Percentiles rank a stretch among this genome's conserved stretches.
Evolutionary conservation across 352 stramenopile genomes (phyloP).

Genomic region (Phytophthora pluvialis): DNA sequence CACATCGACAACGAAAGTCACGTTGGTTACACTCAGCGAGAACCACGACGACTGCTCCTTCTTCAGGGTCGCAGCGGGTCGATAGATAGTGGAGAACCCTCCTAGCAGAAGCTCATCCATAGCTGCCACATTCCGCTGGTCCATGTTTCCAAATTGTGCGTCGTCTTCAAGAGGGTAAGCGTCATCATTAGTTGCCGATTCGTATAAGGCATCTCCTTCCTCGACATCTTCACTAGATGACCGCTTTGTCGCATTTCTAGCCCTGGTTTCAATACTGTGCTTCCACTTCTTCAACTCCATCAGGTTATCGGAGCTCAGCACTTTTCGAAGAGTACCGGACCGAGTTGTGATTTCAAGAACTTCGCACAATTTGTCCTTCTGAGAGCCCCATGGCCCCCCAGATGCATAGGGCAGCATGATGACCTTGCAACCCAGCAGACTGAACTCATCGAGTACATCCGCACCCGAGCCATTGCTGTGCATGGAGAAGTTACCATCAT

Average conservation of each 20-base stretch:
- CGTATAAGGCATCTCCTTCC: constrained; percentile 43
- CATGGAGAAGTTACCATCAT: constrained; percentile 71
- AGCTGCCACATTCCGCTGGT: constrained; percentile 31
- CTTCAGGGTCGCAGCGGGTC: constrained; percentile 48
- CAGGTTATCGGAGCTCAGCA: constrained; percentile 65
- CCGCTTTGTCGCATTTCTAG: constrained; percentile 47
- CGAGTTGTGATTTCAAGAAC: constrained; percentile 70
- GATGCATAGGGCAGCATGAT: constrained; percentile 62
- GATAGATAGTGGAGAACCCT: constrained; percentile 79
- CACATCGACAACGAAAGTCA: constrained; percentile 68
- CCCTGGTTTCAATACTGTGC: constrained; percentile 63
- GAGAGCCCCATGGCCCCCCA: constrained; percentile 55
- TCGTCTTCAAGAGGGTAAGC: constrained; percentile 22
- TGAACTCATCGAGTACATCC: constrained; percentile 73
- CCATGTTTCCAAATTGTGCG: constrained; percentile 7
- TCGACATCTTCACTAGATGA: constrained; percentile 33
- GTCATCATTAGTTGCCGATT: constrained; percentile 30
- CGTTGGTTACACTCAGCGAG: constrained; percentile 68
- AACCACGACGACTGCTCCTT: constrained; percentile 72
- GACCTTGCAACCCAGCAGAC: constrained; percentile 65
- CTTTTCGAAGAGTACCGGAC: constrained; percentile 57
- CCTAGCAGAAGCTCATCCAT: constrained; percentile 66
- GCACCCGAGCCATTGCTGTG: constrained; percentile 74
- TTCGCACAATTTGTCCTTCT: constrained; percentile 31
- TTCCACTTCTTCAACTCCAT: constrained; percentile 80